A percentile compares a stretch with the other conserved stretches of the same genome.
Evolutionary conservation across 768 basidiomycete species (phyloP).

Genomic region (Boletus insuetus): DNA sequence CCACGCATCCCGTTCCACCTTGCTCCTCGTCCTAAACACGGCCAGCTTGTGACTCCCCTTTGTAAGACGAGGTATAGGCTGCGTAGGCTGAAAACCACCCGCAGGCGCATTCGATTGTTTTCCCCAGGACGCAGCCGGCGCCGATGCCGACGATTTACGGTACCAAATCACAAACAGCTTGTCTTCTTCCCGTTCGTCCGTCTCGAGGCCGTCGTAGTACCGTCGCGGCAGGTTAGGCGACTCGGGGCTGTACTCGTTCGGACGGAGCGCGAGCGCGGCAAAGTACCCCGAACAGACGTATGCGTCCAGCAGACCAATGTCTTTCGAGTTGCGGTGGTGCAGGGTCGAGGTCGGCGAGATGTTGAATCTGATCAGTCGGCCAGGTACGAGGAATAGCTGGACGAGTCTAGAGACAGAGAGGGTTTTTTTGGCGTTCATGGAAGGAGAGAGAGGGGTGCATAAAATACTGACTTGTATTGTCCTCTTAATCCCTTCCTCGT

Average conservation of each 20-base stretch:
- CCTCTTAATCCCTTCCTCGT: constrained; percentile 67
- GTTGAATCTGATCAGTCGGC: constrained; percentile 70
- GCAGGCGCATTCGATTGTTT: constrained; percentile 18
- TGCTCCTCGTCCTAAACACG: constrained; percentile 73
- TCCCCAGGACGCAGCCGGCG: neutral
- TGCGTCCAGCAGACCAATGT: constrained; percentile 64
- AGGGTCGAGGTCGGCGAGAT: constrained; percentile 57
- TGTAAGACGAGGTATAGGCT: constrained; percentile 48
- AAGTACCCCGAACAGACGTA: constrained; percentile 88
- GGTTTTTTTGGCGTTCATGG: neutral
- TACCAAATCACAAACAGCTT: constrained; percentile 82
- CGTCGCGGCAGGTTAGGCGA: constrained; percentile 57
- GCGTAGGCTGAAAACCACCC: constrained; percentile 14
- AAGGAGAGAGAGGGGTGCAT: no score
- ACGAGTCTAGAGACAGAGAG: constrained; percentile 46
- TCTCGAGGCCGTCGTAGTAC: constrained; percentile 88
- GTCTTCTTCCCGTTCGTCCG: constrained; percentile 85
- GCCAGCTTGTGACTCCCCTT: constrained; percentile 53
- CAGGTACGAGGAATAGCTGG: constrained; percentile 72
- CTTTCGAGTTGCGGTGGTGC: constrained; percentile 52
- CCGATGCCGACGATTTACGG: constrained; percentile 35
- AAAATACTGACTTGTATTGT: constrained; percentile 67
- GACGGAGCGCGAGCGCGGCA: constrained; percentile 62
- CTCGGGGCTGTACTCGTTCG: constrained; percentile 60
- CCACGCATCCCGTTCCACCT: constrained; percentile 91